These are phyloP conservation scores for Trichoderma polysporum DNA, from an alignment of 2,329 filamentous ascomycete species.

Conservation along the genomic window DNA sequence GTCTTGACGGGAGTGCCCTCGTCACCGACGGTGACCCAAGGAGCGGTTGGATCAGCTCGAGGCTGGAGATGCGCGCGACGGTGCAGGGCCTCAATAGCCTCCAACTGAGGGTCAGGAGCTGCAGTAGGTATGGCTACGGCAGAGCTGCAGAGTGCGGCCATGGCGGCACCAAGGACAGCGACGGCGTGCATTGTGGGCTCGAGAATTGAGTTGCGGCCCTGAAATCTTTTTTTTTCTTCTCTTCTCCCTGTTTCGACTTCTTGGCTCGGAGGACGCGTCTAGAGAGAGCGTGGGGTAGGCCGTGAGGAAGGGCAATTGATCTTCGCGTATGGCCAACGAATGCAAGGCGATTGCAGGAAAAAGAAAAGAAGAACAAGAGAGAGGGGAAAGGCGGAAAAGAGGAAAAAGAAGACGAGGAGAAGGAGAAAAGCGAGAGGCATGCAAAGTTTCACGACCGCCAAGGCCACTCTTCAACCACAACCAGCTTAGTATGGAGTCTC, in stretches of 20 bases:
- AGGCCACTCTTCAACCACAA: not conserved
- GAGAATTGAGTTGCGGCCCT: not conserved
- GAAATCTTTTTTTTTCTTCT: not conserved
- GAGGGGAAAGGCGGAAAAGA: not conserved
- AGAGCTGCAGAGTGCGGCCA: constrained; percentile 29
- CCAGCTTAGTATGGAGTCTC: not conserved
- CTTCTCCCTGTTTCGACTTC: not conserved
- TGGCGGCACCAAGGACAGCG: constrained; percentile 30
- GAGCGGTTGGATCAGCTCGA: constrained; percentile 27
- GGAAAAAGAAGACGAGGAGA: not conserved
- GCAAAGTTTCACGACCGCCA: constrained; percentile 5
- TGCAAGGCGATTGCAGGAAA: not conserved
- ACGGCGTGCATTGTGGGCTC: constrained; percentile 34
- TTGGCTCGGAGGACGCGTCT: not conserved
- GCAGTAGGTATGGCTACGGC: constrained; percentile 34
- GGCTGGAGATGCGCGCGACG: constrained; percentile 1
- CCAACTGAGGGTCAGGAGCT: constrained; percentile 17
- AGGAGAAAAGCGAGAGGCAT: not conserved
- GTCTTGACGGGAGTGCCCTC: constrained; percentile 47
- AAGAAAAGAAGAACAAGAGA: not conserved
- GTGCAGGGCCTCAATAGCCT: constrained; percentile 24
- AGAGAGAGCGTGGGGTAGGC: not conserved
- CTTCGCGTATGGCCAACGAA: not conserved
- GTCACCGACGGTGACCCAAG: constrained; percentile 54
- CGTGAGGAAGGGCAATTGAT: not conserved